Evolutionary conservation across 2,329 filamentous ascomycete species (phyloP).

Genomic region (Penicillium occitanis): DNA sequence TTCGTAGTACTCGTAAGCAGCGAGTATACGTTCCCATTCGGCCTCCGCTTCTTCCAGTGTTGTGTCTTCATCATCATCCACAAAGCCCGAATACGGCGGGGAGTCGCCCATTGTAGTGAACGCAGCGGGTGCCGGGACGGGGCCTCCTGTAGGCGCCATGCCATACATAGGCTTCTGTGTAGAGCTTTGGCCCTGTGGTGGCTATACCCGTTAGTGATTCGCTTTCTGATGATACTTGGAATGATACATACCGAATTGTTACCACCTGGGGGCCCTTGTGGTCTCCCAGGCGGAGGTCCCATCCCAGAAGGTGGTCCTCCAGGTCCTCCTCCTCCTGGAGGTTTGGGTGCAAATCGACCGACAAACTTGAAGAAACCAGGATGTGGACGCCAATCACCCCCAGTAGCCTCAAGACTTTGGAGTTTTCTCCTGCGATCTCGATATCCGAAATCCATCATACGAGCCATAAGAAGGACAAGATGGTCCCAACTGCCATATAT

Average conservation of each 20-base stretch:
- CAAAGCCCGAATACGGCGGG: constrained; percentile 32
- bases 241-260: not conserved
- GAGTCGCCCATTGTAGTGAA: constrained; percentile 47
- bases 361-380: constrained; percentile 49
- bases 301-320: constrained; percentile 15
- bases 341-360: constrained; percentile 29
- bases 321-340: constrained; percentile 13
- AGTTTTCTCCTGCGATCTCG: constrained; percentile 78
- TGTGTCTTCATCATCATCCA: constrained; percentile 58
- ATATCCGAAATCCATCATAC: constrained; percentile 74
- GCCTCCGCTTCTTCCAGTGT: constrained; percentile 67
- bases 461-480: constrained; percentile 74
- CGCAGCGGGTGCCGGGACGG: constrained; percentile 48
- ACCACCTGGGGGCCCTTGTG: not conserved
- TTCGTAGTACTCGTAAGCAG: constrained; percentile 47
- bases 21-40: constrained; percentile 66
- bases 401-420: constrained; percentile 61
- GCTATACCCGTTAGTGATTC: not conserved
- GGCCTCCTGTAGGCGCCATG: constrained; percentile 48
- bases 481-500: constrained; percentile 90
- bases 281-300: not conserved
- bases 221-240: not conserved
- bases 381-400: constrained; percentile 57
- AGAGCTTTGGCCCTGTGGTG: not conserved
- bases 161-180: constrained; percentile 45